These are phyloP conservation scores for Aspergillus asperescens DNA, from an alignment of 495 filamentous ascomycete species.

Conservation along the genomic window DNA sequence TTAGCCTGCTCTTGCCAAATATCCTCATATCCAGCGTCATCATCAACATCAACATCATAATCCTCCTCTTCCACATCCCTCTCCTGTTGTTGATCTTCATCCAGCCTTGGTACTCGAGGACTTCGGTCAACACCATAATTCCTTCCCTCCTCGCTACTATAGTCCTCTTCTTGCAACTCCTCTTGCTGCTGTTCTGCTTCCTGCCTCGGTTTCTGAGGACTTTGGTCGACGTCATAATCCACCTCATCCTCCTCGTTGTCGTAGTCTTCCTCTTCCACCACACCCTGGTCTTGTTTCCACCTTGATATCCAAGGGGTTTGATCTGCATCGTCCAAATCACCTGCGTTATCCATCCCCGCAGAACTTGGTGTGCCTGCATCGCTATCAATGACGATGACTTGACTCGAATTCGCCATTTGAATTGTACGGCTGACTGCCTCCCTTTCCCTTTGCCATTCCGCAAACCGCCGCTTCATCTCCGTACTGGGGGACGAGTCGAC, in stretches of 20 bases:
- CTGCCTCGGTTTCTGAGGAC: not conserved
- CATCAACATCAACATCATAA: slow-evolving; percentile 13
- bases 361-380: slow-evolving; percentile 27
- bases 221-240: not conserved
- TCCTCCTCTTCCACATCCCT: not conserved
- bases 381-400: slow-evolving; percentile 49
- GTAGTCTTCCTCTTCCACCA: not conserved
- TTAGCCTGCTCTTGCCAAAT: slow-evolving; percentile 46
- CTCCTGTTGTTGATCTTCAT: not conserved
- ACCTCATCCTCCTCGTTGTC: slow-evolving; percentile 1
- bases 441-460: slow-evolving; percentile 47
- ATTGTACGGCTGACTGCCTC: slow-evolving; percentile 49
- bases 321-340: not conserved
- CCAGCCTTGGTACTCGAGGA: not conserved
- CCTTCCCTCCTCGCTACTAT: not conserved
- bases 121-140: not conserved
- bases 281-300: slow-evolving; percentile 1
- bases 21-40: slow-evolving; percentile 36
- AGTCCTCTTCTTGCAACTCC: not conserved
- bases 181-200: not conserved
- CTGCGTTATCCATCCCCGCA: not conserved
- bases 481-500: slow-evolving; percentile 15
- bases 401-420: slow-evolving; percentile 40
- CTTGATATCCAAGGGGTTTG: not conserved
- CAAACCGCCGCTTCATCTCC: slow-evolving; percentile 30